Conservation (phyloP, 805 yeast genomes). For the Dipodascus albidus region DNA sequence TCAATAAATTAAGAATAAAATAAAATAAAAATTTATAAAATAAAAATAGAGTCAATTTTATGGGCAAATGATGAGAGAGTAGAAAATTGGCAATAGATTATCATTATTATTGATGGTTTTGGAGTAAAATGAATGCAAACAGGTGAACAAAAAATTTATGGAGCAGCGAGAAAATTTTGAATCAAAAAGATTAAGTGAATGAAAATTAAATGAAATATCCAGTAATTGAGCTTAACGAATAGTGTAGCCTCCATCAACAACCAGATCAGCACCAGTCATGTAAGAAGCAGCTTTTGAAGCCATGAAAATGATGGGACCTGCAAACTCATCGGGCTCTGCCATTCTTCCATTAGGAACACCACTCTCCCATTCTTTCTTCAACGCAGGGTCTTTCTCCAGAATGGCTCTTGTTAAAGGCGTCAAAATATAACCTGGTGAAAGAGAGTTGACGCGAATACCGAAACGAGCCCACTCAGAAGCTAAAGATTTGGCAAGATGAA, state of each 20-base stretch:
- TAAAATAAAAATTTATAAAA: no score
- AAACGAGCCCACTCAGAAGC: constrained; percentile 78
- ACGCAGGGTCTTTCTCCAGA: constrained; percentile 32
- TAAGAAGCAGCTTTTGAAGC: constrained; percentile 65
- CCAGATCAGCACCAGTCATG: constrained; percentile 75
- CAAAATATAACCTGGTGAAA: constrained; percentile 72
- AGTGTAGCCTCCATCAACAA: constrained; percentile 81
- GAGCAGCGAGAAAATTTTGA: no score
- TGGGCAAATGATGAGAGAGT: no score
- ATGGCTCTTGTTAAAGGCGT: constrained; percentile 72
- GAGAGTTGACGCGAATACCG: constrained; percentile 65
- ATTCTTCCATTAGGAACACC: constrained; percentile 69
- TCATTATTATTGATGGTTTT: no score
- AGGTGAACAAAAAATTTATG: no score
- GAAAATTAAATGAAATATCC: no score
- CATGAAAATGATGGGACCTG: constrained; percentile 64
- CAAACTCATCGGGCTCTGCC: constrained; percentile 78
- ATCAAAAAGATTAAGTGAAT: no score
- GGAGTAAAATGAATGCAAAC: no score
- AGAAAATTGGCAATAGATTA: no score
- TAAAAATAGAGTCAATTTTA: no score
- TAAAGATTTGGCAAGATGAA: constrained; percentile 62
- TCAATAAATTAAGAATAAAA: no score
- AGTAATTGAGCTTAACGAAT: constrained; percentile 68
- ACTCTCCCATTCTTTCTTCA: constrained; percentile 63